Evolutionary conservation across 2,329 filamentous ascomycete genomes (phyloP).

Genomic region (Biscogniauxia mediterranea): DNA sequence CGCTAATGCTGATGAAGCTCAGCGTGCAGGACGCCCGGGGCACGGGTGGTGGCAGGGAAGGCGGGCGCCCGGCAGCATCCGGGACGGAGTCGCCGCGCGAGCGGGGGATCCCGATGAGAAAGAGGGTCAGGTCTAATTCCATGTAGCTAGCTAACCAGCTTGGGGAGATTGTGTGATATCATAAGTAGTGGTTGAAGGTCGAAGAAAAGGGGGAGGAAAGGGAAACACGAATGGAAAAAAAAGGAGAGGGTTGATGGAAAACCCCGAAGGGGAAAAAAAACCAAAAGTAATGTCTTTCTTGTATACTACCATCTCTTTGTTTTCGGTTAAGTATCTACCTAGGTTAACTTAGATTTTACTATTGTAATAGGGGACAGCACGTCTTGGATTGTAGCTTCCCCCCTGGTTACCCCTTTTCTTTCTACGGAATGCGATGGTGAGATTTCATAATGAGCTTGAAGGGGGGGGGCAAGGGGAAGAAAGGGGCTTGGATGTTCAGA

Average conservation of each 20-base stretch:
- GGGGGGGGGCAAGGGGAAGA: too few relatives aligned
- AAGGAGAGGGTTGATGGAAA: not conserved
- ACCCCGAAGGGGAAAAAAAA: too few relatives aligned
- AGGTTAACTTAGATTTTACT: not conserved
- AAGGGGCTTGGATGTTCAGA: too few relatives aligned
- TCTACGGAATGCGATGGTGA: not conserved
- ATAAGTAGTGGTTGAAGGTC: not conserved
- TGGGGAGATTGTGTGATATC: not conserved
- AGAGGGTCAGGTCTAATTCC: conserved; percentile 41
- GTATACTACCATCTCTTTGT: too few relatives aligned
- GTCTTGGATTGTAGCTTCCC: too few relatives aligned
- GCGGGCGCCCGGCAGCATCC: not conserved
- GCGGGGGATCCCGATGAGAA: conserved; percentile 33
- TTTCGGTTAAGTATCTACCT: conserved; percentile 6
- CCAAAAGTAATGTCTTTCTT: too few relatives aligned
- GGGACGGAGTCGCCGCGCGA: conserved; percentile 2
- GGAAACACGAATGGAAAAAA: not conserved
- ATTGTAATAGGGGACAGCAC: not conserved
- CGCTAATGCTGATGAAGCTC: conserved; percentile 47
- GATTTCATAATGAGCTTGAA: not conserved
- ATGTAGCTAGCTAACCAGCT: conserved; percentile 31
- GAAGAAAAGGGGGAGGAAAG: not conserved
- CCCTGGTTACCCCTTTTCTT: too few relatives aligned
- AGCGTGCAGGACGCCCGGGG: conserved; percentile 31
- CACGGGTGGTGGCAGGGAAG: not conserved